Base-by-base conservation (phyloP, 306 rosid genomes). In the Begonia masoniana region DNA sequence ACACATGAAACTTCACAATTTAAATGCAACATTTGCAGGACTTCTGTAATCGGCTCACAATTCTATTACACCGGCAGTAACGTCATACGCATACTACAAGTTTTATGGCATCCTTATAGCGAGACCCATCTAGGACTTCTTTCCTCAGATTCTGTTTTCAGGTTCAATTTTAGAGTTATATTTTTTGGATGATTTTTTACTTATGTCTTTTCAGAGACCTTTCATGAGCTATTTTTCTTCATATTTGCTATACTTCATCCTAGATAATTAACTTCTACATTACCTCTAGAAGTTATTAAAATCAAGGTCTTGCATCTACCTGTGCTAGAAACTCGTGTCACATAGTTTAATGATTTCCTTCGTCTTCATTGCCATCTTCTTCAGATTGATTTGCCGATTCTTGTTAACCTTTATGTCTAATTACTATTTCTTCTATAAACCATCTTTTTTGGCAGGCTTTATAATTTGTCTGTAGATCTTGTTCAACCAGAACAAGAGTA, bases 401-500 rank as follows among this genome's bases (percentile, higher is more conserved):
- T 31, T 31, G 39, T 31, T 31, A 31, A 45, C 14, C n/a, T 45
- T 45, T 11, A 12, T 24, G 47, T 59, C 41, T 14, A 51, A 13
- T 23, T 61, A 10, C 12, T 12, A 42, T 12, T 52, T 43, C 63
- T 55, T 45, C 39, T 52, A 5, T 15, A n/a, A 46, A 39, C 15
- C 13, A 42, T 60, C 49, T 39, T n/a, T 61, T 60, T 70, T 68
- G 81, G 70, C 70, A 91, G 99, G 80, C 64, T 91, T 51, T 91
- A 81, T 74, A 82, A 91, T 76, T 66, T 91, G 76, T 82, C 97
- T 41, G 54, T 73, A 55, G 85, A 85, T 78, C 72, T 71, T 56
- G 61, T 75, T 71, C 82, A 81, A 72, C 94, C 96, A 61, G 99
- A 91, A 81, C 99, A 91, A 69, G 99, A 84, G 62, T 91, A 83